Conservation (phyloP, 2,329 filamentous ascomycete genomes). For the Pseudofabraea citricarpa region DNA sequence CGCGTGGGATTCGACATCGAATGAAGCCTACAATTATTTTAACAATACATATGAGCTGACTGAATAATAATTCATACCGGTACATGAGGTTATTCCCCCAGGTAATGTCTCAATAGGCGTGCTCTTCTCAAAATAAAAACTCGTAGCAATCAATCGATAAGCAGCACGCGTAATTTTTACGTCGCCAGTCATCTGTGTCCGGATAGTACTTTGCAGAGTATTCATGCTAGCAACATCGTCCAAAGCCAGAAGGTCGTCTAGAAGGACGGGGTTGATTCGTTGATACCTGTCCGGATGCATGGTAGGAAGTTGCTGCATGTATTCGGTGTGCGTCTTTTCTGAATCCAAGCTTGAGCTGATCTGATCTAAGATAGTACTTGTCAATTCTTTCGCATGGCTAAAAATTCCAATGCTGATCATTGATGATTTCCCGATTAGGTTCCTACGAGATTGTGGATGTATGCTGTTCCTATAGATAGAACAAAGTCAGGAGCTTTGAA, state of each 20-base stretch:
- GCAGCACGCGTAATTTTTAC: slow-evolving; percentile 7
- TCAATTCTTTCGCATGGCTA: slow-evolving; percentile 11
- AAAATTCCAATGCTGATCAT: slow-evolving; percentile 18
- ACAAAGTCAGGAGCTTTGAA: slow-evolving; percentile 24
- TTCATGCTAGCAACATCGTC: slow-evolving; percentile 7
- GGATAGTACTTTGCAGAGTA: background rate
- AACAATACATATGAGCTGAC: background rate
- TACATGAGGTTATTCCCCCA: background rate
- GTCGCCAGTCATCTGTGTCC: background rate
- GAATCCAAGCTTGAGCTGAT: too few relatives aligned
- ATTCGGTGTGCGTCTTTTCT: too few relatives aligned
- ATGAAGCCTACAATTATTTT: background rate
- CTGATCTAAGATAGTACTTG: too few relatives aligned
- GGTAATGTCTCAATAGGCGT: background rate
- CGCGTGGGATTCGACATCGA: background rate
- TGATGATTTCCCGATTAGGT: slow-evolving; percentile 11
- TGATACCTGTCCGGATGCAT: too few relatives aligned
- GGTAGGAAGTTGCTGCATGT: too few relatives aligned
- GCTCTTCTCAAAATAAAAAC: slow-evolving; percentile 15
- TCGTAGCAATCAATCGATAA: slow-evolving; percentile 11
- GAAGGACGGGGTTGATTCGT: too few relatives aligned
- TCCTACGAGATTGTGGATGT: slow-evolving; percentile 9
- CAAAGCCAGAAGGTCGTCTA: background rate
- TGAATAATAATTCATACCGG: background rate
- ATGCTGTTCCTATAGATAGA: slow-evolving; percentile 28